Evolutionary conservation across 805 yeast genomes (phyloP), one percentile per base, ranked within the genome.

Genomic region (Candida ulmi): DNA sequence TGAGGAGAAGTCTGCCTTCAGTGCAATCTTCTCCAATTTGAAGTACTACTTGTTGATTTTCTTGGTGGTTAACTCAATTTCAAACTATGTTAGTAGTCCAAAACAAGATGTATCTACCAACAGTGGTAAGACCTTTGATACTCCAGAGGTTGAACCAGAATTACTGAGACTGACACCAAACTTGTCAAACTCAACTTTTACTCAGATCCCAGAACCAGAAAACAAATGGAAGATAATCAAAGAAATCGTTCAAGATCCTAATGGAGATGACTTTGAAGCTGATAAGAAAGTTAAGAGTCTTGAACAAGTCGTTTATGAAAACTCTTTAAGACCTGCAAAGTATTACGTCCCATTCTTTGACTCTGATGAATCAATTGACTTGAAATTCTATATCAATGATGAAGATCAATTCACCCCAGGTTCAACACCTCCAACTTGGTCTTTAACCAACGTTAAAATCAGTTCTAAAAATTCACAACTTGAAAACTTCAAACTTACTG

Each of bases 381-480:
- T 54, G 16, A 38, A 47, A 7, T 50, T 54, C 38, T 54, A 44
- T 26, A 46, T 55, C 21, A 76, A 48, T 35, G 58, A 52, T 30
- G 27, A 46, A 25, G 42, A 38, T 16, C 31, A 38, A 5, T 41
- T 50, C 17, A 25, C 24, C 6, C 40, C 33, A 8, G 32, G 29
- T 3, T 27, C 42, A 1, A 39, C 25, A 5, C 18, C 36, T 17
- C 31, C 30, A 4, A 24, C 42, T 6, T 39, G 42, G 36, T 11
- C 23, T n/a, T 26, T 52, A 4, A 17, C 40, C 2, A 31, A 35
- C 15, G 42, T 45, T 2, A 28, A 43, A 4, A 16, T 46, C 8
- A 37, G 40, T 18, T 30, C 40, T 0, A 40, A 43, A 27, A 46
- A 48, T 19, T 45, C 45, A 31, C 37, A 35, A 7, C 37, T 47